These are phyloP conservation scores for Rutstroemia sp. DNA, from an alignment of 2,329 filamentous ascomycete genomes.

Conservation along the genomic window DNA sequence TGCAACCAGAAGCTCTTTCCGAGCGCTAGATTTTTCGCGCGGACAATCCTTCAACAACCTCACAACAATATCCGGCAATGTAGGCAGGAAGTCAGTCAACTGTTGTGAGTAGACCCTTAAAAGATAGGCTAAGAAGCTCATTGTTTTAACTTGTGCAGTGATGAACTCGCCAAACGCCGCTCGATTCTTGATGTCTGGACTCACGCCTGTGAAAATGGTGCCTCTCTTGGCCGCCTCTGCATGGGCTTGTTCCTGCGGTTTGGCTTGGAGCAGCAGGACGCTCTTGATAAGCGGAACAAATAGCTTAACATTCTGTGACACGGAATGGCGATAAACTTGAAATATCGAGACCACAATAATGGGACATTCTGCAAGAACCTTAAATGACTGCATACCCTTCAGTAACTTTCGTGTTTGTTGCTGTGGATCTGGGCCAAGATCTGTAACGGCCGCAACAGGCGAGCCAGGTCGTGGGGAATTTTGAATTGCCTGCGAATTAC, in stretches of 20 bases:
- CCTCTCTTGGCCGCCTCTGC: slow-evolving; percentile 71
- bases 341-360: slow-evolving; percentile 99
- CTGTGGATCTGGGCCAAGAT: slow-evolving; percentile 73
- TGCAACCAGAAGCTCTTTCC: slow-evolving; percentile 92
- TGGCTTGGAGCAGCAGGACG: slow-evolving; percentile 81
- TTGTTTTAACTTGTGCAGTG: slow-evolving; percentile 96
- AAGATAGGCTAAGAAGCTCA: slow-evolving; percentile 95
- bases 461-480: slow-evolving; percentile 79
- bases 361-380: slow-evolving; percentile 92
- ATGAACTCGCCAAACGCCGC: slow-evolving; percentile 96
- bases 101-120: slow-evolving; percentile 82
- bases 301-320: slow-evolving; percentile 76
- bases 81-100: slow-evolving; percentile 78
- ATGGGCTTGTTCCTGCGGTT: slow-evolving; percentile 88
- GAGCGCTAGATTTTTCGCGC: slow-evolving; percentile 82
- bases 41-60: slow-evolving; percentile 89
- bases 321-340: slow-evolving; percentile 77
- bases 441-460: slow-evolving; percentile 73
- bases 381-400: slow-evolving; percentile 98
- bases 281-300: slow-evolving; percentile 94
- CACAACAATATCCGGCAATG: slow-evolving; percentile 82
- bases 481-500: slow-evolving; percentile 65
- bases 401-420: slow-evolving; percentile 74
- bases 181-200: slow-evolving; percentile 85
- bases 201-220: slow-evolving; percentile 86